A percentile compares a stretch with the other conserved stretches of the same genome.
Conservation (phyloP, 371 early-diverging fungal genomes). For the Cokeromyces recurvatus region DNA sequence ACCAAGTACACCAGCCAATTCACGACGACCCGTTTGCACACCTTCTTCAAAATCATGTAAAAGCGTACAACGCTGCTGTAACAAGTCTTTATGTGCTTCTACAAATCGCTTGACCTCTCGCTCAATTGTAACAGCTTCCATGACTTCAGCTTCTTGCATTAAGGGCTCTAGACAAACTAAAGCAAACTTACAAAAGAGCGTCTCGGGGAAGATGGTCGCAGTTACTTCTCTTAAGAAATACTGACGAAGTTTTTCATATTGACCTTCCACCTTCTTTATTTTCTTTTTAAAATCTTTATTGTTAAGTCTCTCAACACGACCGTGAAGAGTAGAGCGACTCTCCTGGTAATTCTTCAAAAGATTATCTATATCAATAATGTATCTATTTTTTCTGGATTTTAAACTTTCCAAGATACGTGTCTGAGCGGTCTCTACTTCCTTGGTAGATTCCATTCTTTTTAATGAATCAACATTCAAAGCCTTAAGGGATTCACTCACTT, state of each 20-base stretch:
- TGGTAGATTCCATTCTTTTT: conserved; percentile 14
- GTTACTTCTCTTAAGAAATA: conserved; percentile 19
- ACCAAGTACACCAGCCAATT: conserved; percentile 66
- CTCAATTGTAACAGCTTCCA: conserved; percentile 54
- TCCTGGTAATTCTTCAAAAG: conserved; percentile 48
- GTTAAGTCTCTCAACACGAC: conserved; percentile 55
- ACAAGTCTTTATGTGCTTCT: conserved; percentile 40
- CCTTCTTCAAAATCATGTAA: conserved; percentile 64
- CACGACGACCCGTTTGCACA: conserved; percentile 61
- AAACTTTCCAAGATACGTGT: conserved; percentile 29
- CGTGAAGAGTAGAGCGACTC: conserved; percentile 37
- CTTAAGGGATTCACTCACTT: conserved; percentile 1
- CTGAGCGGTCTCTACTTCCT: conserved; percentile 32
- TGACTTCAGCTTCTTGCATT: conserved; percentile 69
- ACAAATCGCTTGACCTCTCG: conserved; percentile 45
- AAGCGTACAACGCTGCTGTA: conserved; percentile 52
- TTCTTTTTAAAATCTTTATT: conserved; percentile 66
- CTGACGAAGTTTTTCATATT: conserved; percentile 23
- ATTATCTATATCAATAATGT: conserved; percentile 39
- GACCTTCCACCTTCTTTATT: conserved; percentile 55
- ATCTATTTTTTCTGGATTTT: conserved; percentile 13
- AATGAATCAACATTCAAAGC: conserved; percentile 3
- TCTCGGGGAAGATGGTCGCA: conserved; percentile 25
- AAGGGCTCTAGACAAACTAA: conserved; percentile 59
- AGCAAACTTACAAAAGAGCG: conserved; percentile 21